phyloP scores from a whole-genome alignment of 2,329 filamentous ascomycete species.

The Fusarium devonianum region DNA sequence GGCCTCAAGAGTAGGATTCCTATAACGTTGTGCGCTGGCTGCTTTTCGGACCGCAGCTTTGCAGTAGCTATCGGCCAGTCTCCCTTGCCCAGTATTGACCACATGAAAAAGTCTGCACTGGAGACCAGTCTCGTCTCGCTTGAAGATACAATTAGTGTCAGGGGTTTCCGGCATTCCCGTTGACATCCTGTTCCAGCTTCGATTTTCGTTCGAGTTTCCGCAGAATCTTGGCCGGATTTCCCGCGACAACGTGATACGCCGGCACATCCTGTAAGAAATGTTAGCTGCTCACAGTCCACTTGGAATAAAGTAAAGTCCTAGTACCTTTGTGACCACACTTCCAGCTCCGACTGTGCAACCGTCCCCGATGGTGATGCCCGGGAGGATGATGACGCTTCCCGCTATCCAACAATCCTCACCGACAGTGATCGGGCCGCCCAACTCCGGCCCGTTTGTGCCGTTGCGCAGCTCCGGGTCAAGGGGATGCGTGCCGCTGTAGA shows the following conservation, averaged over 20 bases:
- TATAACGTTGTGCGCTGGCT: no score
- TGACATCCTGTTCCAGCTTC: neutral
- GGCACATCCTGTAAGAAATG: conserved; percentile 44
- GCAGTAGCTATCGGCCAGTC: no score
- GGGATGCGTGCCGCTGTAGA: conserved; percentile 80
- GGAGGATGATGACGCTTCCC: conserved; percentile 73
- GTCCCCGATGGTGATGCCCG: conserved; percentile 79
- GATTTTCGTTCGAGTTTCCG: conserved; percentile 26
- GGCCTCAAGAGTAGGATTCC: no score
- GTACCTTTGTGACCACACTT: conserved; percentile 77
- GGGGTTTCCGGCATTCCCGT: neutral
- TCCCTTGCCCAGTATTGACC: no score
- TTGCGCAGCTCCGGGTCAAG: conserved; percentile 77
- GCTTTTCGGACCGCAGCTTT: no score
- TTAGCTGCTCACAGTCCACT: neutral
- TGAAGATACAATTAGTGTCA: neutral
- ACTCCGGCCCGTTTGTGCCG: conserved; percentile 77
- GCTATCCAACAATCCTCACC: conserved; percentile 85
- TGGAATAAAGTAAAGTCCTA: conserved; percentile 14
- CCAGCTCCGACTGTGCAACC: conserved; percentile 80
- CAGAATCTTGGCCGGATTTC: conserved; percentile 38
- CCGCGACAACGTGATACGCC: conserved; percentile 40
- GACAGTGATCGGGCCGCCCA: conserved; percentile 75
- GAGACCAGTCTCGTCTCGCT: neutral
- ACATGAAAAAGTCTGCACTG: neutral